These are phyloP conservation scores for Jatropha podagrica DNA, from an alignment of 441 rosid species.

Conservation along the genomic window DNA sequence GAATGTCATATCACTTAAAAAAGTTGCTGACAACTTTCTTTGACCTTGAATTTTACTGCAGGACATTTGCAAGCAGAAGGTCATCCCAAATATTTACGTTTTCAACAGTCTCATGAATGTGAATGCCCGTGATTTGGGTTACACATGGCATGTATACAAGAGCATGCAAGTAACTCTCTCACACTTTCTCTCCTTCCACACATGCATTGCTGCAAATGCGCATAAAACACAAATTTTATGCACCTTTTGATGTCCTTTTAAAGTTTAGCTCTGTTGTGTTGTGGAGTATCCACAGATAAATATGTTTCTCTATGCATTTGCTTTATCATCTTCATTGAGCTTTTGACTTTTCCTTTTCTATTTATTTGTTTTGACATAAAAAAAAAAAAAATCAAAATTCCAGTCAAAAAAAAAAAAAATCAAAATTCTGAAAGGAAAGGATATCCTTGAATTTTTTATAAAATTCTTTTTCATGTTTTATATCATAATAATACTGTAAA, in stretches of 20 bases:
- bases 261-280: background rate
- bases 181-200: slow-evolving; percentile 19
- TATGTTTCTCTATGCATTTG: background rate
- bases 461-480: background rate
- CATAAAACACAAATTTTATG: background rate
- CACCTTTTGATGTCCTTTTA: background rate
- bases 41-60: slow-evolving; percentile 41
- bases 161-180: slow-evolving; percentile 62
- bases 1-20: slow-evolving; percentile 4
- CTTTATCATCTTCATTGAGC: slow-evolving; percentile 2
- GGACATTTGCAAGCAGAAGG: slow-evolving; percentile 63
- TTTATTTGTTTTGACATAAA: background rate
- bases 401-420: background rate
- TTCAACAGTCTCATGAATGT: slow-evolving; percentile 93
- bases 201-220: background rate
- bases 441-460: background rate
- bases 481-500: background rate
- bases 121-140: slow-evolving; percentile 81
- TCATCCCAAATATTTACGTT: slow-evolving; percentile 70
- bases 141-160: slow-evolving; percentile 63
- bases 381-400: background rate
- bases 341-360: background rate
- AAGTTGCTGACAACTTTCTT: slow-evolving; percentile 16
- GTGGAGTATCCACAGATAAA: background rate
- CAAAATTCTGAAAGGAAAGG: too few species aligned